phyloP scores from a whole-genome alignment of 2,329 filamentous ascomycete species.

The Didymella arachidicola region DNA sequence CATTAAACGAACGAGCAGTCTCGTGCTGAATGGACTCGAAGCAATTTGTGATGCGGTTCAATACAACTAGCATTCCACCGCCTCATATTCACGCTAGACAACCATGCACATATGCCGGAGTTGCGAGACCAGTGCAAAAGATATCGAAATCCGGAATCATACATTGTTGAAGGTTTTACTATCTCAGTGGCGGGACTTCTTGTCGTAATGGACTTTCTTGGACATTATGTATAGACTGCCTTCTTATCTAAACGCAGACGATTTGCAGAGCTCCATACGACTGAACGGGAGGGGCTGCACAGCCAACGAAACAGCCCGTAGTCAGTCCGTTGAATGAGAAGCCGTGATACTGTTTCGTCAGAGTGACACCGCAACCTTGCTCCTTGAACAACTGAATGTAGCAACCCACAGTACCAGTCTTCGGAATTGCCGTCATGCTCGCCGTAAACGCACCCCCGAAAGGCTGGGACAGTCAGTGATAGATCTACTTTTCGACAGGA shows the following conservation, averaged over 20 bases:
- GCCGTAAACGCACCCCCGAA: slow-evolving; percentile 11
- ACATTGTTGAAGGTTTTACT: no score
- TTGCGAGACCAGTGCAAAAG: no score
- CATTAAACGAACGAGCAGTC: no score
- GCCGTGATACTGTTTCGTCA: slow-evolving; percentile 13
- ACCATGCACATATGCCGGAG: no score
- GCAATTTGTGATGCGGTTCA: no score
- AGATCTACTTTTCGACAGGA: neutral
- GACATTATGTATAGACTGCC: neutral
- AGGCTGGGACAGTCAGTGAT: neutral
- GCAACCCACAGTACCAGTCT: slow-evolving; percentile 7
- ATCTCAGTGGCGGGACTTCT: neutral
- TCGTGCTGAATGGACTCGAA: no score
- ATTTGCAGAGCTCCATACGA: slow-evolving; percentile 1
- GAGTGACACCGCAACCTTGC: slow-evolving; percentile 12
- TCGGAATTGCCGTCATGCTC: slow-evolving; percentile 4
- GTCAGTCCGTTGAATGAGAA: slow-evolving; percentile 8
- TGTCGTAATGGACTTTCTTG: neutral
- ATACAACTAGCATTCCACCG: no score
- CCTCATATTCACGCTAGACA: no score
- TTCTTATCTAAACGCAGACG: neutral
- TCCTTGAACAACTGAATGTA: slow-evolving; percentile 12
- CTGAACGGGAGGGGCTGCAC: slow-evolving; percentile 3
- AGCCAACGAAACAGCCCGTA: neutral
- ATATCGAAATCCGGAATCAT: no score